Percentiles rank a stretch among this genome's conserved stretches.
These are phyloP conservation scores for Fusarium zealandicum DNA, from an alignment of 2,329 filamentous ascomycete genomes.

Conservation along the genomic window DNA sequence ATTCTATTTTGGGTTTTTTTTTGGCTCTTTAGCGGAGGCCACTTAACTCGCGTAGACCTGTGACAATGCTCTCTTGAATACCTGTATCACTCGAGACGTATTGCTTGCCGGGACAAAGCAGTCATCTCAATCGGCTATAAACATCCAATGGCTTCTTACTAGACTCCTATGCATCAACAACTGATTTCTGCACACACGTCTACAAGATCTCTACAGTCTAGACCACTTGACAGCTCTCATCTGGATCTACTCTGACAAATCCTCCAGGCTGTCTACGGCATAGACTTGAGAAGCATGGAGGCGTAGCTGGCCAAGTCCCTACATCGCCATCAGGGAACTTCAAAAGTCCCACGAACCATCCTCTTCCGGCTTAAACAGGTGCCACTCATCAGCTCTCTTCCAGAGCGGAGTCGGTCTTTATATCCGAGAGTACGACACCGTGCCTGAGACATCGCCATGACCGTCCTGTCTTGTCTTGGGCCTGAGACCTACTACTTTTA, in stretches of 20 bases:
- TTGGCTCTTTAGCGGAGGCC: too few relatives aligned
- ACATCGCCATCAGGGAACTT: conserved; percentile 1
- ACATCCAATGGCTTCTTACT: too few relatives aligned
- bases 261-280: background rate
- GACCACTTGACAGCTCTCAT: background rate
- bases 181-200: too few relatives aligned
- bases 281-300: conserved; percentile 25
- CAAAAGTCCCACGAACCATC: background rate
- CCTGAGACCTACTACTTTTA: background rate
- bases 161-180: too few relatives aligned
- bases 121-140: too few relatives aligned
- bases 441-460: conserved; percentile 22
- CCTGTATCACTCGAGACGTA: too few relatives aligned
- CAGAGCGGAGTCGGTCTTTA: background rate
- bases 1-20: too few relatives aligned
- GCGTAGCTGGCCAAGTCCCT: conserved; percentile 12
- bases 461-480: background rate
- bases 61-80: too few relatives aligned
- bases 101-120: too few relatives aligned
- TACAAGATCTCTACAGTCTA: background rate
- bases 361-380: background rate
- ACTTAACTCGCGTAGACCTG: too few relatives aligned
- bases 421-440: background rate
- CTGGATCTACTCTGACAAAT: conserved; percentile 13
- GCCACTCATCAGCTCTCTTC: background rate